Percentiles rank a stretch among this genome's conserved stretches.
Evolutionary conservation across 1,284 basidiomycete genomes (phyloP).

Genomic region (Abortiporus biennis): DNA sequence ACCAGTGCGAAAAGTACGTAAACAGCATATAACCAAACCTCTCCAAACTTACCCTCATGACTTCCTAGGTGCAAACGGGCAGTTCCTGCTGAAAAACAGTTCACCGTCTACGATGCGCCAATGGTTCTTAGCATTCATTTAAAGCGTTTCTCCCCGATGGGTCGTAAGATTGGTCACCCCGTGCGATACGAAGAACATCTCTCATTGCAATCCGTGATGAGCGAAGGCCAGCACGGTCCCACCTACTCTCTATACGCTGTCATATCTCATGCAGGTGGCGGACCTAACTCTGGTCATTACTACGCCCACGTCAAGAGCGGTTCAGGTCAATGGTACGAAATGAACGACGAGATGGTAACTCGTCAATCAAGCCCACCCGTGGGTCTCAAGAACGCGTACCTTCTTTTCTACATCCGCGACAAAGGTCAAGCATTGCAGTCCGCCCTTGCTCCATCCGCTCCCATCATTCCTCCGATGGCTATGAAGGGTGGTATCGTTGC

Average conservation of each 20-base stretch:
- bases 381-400: slow-evolving; percentile 80
- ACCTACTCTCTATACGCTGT: slow-evolving; percentile 89
- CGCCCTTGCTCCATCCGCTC: slow-evolving; percentile 32
- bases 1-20: slow-evolving; percentile 94
- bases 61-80: slow-evolving; percentile 75
- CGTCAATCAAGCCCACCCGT: slow-evolving; percentile 38
- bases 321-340: slow-evolving; percentile 79
- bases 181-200: slow-evolving; percentile 79
- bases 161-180: slow-evolving; percentile 77
- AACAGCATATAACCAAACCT: slow-evolving; percentile 3
- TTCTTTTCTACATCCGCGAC: slow-evolving; percentile 87
- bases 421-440: slow-evolving; percentile 67
- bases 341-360: slow-evolving; percentile 87
- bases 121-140: slow-evolving; percentile 93
- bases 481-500: slow-evolving; percentile 38
- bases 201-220: slow-evolving; percentile 81
- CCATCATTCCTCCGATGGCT: slow-evolving; percentile 12
- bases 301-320: slow-evolving; percentile 80
- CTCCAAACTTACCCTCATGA: slow-evolving; percentile 7
- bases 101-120: slow-evolving; percentile 86
- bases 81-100: slow-evolving; percentile 84
- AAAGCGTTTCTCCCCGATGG: slow-evolving; percentile 90
- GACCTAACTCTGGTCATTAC: slow-evolving; percentile 96
- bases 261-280: slow-evolving; percentile 89
- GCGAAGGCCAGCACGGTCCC: slow-evolving; percentile 68